These are phyloP conservation scores for Lepidium campestre DNA, from an alignment of 441 rosid genomes.

Conservation along the genomic window DNA sequence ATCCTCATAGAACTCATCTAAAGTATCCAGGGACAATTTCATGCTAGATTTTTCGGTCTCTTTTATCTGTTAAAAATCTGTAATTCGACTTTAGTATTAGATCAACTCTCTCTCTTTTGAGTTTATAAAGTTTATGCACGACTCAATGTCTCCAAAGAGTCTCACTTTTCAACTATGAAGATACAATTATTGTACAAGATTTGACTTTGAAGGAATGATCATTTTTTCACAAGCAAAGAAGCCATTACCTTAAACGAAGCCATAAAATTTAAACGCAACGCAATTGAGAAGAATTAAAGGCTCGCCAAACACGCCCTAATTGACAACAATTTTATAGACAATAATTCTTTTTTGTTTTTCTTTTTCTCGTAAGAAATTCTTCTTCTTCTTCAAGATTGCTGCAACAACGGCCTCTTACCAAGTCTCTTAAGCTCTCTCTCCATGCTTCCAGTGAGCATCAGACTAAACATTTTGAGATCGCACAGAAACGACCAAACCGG, in stretches of 20 bases:
- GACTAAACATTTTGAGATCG: slow-evolving; percentile 87
- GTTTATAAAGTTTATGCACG: slow-evolving; percentile 10
- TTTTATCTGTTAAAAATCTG: slow-evolving; percentile 14
- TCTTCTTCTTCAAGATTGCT: slow-evolving; percentile 26
- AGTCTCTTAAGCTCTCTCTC: slow-evolving; percentile 95
- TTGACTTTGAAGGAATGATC: not conserved
- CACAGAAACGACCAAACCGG: slow-evolving; percentile 88
- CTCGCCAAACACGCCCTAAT: not conserved
- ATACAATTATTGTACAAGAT: not conserved
- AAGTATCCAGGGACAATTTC: slow-evolving; percentile 5
- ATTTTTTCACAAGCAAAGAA: not conserved
- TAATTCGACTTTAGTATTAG: slow-evolving; percentile 17
- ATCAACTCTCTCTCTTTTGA: not conserved
- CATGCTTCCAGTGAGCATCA: slow-evolving; percentile 92
- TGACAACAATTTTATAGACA: not conserved
- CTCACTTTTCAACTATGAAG: not conserved
- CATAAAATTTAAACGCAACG: no score
- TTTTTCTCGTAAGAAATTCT: no score
- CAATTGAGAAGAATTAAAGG: not conserved
- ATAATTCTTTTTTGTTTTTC: no score
- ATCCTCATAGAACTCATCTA: slow-evolving; percentile 5
- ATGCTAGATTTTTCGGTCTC: not conserved
- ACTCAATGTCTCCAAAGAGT: not conserved
- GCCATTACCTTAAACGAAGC: no score
- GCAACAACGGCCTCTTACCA: slow-evolving; percentile 82